Percentiles rank a stretch among this genome's conserved stretches.
Conservation (phyloP, 2,329 filamentous ascomycete genomes). For the Fusarium sarcochroum region DNA sequence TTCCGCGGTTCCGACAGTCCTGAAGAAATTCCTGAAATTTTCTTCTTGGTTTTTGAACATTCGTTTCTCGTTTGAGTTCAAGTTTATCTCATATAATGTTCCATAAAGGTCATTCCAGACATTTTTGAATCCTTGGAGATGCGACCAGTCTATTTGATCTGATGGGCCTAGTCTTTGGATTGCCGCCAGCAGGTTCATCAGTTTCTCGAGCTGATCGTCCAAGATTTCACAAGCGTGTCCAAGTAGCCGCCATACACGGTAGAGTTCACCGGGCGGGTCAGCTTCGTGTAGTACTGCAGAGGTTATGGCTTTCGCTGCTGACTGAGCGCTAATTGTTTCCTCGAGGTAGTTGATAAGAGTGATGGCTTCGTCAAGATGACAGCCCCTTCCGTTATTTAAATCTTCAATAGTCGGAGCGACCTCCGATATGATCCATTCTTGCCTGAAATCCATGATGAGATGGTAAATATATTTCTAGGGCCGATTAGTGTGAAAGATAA, state of each 20-base stretch:
- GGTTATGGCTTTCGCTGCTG: slow-evolving; percentile 1
- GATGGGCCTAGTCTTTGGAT: background rate
- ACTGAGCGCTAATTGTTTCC: background rate
- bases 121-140: background rate
- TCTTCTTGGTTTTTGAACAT: no score
- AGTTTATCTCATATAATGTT: no score
- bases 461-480: background rate
- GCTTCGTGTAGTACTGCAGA: background rate
- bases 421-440: background rate
- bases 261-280: background rate
- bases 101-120: background rate
- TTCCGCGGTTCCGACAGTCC: background rate
- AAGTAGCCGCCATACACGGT: background rate
- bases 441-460: background rate
- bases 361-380: slow-evolving; percentile 13
- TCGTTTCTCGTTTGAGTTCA: no score
- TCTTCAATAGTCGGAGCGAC: background rate
- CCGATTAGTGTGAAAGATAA: no score
- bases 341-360: slow-evolving; percentile 6
- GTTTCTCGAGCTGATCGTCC: background rate
- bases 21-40: background rate
- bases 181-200: background rate
- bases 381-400: background rate
- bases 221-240: background rate
- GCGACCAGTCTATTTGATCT: background rate